Percentiles rank a stretch among this genome's conserved stretches.
These are phyloP conservation scores for Cladorrhinum samala DNA, from an alignment of 495 filamentous ascomycete species.

Conservation along the genomic window DNA sequence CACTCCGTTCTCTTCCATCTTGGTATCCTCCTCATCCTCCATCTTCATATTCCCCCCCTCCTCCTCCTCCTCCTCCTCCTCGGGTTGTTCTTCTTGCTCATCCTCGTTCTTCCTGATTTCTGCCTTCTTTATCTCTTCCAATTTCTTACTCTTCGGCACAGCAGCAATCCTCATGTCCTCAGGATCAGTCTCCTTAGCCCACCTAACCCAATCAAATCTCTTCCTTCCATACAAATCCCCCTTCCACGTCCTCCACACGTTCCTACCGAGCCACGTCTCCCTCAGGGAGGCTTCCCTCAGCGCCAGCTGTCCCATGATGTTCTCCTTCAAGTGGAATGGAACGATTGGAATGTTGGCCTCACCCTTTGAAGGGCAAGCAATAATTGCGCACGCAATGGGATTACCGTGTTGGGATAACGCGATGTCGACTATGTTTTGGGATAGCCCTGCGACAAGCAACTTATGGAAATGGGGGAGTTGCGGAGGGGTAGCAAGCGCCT, in stretches of 20 bases:
- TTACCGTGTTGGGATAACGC: constrained; percentile 66
- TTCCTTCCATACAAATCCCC: constrained; percentile 70
- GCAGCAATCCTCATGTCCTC: constrained; percentile 24
- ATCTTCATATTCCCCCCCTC: constrained; percentile 16
- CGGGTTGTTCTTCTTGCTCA: constrained; percentile 18
- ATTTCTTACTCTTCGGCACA: constrained; percentile 11
- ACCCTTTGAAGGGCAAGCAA: constrained; percentile 51
- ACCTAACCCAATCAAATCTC: constrained; percentile 62
- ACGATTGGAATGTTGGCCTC: constrained; percentile 29
- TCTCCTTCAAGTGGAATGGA: constrained; percentile 50
- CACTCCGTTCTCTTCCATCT: constrained; percentile 8
- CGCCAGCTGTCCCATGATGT: constrained; percentile 39
- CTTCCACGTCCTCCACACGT: constrained; percentile 86
- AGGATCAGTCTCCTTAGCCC: constrained; percentile 52
- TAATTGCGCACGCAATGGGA: constrained; percentile 72
- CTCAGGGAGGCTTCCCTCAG: constrained; percentile 58
- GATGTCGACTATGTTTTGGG: constrained; percentile 55
- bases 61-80: not conserved
- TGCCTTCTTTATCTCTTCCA: not conserved
- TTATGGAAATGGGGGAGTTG: constrained; percentile 51
- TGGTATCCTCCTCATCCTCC: constrained; percentile 13
- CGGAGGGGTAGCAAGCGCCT: constrained; percentile 57
- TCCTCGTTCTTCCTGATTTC: constrained; percentile 3
- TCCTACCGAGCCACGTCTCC: constrained; percentile 67
- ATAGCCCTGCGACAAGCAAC: constrained; percentile 36